Percentiles rank a stretch among this genome's conserved stretches.
Conservation (phyloP, 176 grass and related monocot genomes). For the Avena insularis region DNA sequence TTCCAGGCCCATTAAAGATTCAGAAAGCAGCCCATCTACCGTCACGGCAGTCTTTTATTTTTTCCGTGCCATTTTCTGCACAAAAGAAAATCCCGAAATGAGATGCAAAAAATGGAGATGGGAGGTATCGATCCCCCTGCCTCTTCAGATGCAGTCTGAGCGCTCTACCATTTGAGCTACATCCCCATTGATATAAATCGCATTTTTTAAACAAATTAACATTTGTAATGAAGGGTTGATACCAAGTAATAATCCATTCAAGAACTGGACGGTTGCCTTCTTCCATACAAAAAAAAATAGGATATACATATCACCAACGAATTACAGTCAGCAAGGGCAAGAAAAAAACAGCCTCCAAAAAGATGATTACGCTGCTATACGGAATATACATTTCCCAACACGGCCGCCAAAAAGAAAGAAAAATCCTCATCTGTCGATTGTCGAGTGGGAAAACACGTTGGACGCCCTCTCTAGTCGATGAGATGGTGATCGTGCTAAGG, state of each 20-base stretch:
- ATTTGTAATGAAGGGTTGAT: not conserved
- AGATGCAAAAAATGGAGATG: not conserved
- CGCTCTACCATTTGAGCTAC: constrained; percentile 99
- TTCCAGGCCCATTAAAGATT: no score
- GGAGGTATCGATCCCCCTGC: constrained; percentile 10
- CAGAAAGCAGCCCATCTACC: no score
- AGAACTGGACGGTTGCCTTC: no score
- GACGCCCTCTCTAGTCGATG: not conserved
- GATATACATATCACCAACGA: no score
- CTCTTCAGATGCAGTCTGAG: constrained; percentile 36
- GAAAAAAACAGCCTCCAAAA: no score
- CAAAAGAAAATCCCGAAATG: not conserved
- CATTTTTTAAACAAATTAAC: not conserved
- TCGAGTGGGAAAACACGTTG: not conserved
- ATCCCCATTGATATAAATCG: constrained; percentile 35
- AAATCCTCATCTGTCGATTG: not conserved
- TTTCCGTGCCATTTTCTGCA: no score
- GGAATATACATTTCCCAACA: no score
- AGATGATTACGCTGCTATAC: no score
- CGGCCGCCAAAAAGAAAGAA: not conserved
- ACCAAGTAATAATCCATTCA: no score
- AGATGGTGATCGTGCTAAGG: constrained; percentile 46
- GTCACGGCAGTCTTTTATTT: no score
- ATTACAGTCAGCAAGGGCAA: no score
- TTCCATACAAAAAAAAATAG: no score